These are phyloP conservation scores for Kluyveromyces marxianus DNA, from an alignment of 1,139 yeast genomes.

Conservation along the genomic window DNA sequence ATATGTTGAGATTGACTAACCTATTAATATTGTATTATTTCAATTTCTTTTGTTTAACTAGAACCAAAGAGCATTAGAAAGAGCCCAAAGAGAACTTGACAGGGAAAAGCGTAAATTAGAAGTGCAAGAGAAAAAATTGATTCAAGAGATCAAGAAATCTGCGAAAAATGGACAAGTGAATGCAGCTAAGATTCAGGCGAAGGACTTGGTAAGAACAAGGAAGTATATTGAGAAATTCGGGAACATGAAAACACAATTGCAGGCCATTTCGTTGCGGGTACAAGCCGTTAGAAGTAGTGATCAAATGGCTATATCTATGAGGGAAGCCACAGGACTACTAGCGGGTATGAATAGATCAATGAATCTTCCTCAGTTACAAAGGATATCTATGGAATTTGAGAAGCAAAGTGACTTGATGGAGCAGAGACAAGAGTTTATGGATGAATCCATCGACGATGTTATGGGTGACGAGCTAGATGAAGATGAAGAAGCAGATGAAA, in stretches of 20 bases:
- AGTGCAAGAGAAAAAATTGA: conserved; percentile 81
- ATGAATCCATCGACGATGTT: conserved; percentile 92
- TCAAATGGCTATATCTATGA: conserved; percentile 93
- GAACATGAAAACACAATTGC: conserved; percentile 90
- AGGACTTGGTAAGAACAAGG: conserved; percentile 85
- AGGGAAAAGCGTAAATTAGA: conserved; percentile 83
- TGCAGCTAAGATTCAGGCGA: conserved; percentile 91
- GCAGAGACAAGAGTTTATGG: conserved; percentile 98
- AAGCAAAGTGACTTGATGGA: conserved; percentile 94
- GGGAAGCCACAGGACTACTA: conserved; percentile 84
- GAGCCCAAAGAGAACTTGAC: conserved; percentile 87
- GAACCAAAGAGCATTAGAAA: conserved; percentile 90
- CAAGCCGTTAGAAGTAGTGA: conserved; percentile 90
- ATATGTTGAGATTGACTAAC: no score
- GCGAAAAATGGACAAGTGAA: conserved; percentile 86
- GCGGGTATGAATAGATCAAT: conserved; percentile 82
- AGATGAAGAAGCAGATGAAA: conserved; percentile 88
- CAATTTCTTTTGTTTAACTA: conserved; percentile 10
- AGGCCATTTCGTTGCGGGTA: conserved; percentile 84
- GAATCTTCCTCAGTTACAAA: conserved; percentile 83
- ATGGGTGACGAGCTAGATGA: conserved; percentile 76
- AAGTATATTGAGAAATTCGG: conserved; percentile 78
- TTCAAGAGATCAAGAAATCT: conserved; percentile 78
- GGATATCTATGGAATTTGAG: conserved; percentile 93
- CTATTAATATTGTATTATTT: background rate